phyloP scores from a whole-genome alignment of 169 alveolate species.

The Blepharisma undulans region DNA sequence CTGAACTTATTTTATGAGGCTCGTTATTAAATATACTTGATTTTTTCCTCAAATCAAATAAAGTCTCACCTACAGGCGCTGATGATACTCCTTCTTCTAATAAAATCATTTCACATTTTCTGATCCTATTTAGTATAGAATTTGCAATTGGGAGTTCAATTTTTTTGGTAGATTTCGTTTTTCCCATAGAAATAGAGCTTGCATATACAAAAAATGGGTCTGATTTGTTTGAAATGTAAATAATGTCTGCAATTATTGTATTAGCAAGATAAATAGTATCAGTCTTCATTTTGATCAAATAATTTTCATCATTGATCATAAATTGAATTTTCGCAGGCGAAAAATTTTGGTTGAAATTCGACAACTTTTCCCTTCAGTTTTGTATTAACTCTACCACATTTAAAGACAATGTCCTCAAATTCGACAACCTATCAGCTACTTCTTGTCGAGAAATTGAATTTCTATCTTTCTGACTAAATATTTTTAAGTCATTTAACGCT shows the following conservation, averaged over 20 bases:
- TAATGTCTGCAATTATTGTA: background rate
- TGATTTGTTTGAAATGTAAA: slow-evolving; percentile 11
- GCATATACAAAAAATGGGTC: slow-evolving; percentile 33
- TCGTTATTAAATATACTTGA: background rate
- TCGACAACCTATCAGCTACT: background rate
- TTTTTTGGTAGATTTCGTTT: background rate
- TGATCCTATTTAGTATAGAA: background rate
- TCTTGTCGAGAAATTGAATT: background rate
- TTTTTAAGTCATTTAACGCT: background rate
- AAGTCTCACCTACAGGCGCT: background rate
- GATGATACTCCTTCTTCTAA: background rate
- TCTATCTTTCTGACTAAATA: background rate
- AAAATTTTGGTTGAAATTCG: background rate
- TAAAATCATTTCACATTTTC: background rate
- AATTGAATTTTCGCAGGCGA: background rate
- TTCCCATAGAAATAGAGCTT: background rate
- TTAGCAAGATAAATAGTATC: slow-evolving; percentile 8
- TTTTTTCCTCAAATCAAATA: background rate
- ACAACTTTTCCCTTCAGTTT: slow-evolving; percentile 21
- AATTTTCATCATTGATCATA: background rate
- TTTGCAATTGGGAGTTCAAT: background rate
- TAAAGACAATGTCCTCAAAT: background rate
- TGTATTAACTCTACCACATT: slow-evolving; percentile 23
- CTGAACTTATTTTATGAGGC: background rate
- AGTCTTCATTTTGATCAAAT: slow-evolving; percentile 35